phyloP scores from a whole-genome alignment of 345 rosid species.

The Atalantia buxifolia region DNA sequence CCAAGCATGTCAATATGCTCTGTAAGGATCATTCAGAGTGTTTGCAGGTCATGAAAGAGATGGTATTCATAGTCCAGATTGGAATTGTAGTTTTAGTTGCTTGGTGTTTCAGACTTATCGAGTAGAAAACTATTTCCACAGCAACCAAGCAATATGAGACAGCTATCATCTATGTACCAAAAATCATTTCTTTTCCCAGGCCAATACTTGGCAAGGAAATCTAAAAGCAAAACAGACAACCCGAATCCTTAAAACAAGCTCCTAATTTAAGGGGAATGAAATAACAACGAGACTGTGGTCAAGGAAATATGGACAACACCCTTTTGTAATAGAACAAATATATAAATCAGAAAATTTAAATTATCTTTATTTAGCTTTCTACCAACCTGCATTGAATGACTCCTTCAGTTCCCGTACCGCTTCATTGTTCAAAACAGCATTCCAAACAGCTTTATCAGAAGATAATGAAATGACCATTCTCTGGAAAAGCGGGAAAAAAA shows the following conservation, averaged over 20 bases:
- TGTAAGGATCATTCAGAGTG: not conserved
- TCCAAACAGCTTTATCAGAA: constrained; percentile 83
- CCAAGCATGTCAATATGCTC: not conserved
- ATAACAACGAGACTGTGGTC: not conserved
- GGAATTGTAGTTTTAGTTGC: not conserved
- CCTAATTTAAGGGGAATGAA: not conserved
- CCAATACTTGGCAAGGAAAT: not conserved
- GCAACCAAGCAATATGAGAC: not conserved
- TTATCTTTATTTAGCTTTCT: constrained; percentile 2
- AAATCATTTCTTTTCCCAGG: not conserved
- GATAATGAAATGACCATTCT: constrained; percentile 80
- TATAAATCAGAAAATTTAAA: not conserved
- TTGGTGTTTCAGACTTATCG: not conserved
- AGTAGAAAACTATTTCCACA: not conserved
- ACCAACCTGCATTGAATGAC: constrained; percentile 51
- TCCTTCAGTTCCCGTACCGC: constrained; percentile 70
- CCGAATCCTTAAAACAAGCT: not conserved
- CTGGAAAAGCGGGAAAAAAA: constrained; percentile 24
- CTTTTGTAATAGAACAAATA: not conserved
- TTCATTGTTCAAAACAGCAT: constrained; percentile 78
- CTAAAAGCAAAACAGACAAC: not conserved
- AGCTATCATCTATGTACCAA: not conserved
- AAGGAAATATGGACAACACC: not conserved
- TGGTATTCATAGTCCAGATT: not conserved
- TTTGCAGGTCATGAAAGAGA: no score